Evolutionary conservation across 257 asterid species (phyloP).

Genomic region (Ilex aquifolium): DNA sequence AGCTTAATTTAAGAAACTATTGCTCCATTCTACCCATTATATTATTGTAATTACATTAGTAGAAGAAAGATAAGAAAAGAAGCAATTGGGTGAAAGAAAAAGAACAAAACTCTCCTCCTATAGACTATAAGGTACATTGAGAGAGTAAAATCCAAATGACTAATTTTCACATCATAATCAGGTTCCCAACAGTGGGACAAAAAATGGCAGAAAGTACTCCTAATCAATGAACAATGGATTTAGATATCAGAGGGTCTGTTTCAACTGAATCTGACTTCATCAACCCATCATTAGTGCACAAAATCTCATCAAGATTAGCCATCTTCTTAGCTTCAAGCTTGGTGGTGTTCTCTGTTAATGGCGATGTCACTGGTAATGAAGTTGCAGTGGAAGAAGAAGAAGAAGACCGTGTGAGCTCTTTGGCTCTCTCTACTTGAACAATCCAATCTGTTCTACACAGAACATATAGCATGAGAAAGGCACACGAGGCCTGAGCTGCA

Average conservation of each 20-base stretch:
- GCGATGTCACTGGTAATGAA: constrained; percentile 26
- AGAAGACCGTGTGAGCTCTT: constrained; percentile 38
- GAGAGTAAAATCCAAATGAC: constrained; percentile 18
- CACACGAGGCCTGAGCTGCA: constrained; percentile 92
- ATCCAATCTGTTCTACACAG: constrained; percentile 65
- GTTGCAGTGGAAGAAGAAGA: constrained; percentile 3
- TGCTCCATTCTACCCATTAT: neutral
- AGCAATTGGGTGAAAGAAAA: constrained; percentile 1
- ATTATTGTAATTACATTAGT: neutral
- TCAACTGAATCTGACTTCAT: constrained; percentile 40
- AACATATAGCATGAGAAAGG: constrained; percentile 56
- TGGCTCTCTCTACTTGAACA: constrained; percentile 63
- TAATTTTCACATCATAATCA: constrained; percentile 29
- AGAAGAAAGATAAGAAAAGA: neutral
- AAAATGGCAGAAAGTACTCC: neutral
- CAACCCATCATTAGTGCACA: constrained; percentile 35
- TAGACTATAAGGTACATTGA: neutral
- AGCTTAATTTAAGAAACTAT: constrained; percentile 6
- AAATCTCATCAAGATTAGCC: constrained; percentile 35
- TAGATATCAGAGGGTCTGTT: constrained; percentile 51
- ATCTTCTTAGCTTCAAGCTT: constrained; percentile 4
- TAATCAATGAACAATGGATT: neutral
- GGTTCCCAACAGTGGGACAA: constrained; percentile 1
- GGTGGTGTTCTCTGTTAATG: neutral
- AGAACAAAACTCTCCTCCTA: constrained; percentile 4